Base-by-base conservation (phyloP, 1,284 basidiomycete species). In the Boletus austroedulis region DNA sequence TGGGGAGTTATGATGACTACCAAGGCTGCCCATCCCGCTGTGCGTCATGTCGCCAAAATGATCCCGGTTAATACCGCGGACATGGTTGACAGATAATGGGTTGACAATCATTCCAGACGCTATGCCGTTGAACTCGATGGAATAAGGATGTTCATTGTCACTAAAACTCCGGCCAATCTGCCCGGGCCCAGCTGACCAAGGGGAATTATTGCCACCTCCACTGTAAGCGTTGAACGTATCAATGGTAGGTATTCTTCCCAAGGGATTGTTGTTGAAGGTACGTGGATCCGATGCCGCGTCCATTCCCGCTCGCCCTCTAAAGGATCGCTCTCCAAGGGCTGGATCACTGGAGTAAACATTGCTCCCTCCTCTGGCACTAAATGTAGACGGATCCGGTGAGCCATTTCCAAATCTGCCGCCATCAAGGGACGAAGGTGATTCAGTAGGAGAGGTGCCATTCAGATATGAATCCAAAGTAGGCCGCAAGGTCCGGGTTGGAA, bases 371-470 rank as follows among this genome's bases (percentile, higher is more conserved):
- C 82, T 77, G 23, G 81, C 80, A 51, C 79, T 80, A 64, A 87
- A 82, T 5, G 78, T 73, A 26, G 78, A 68, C n/a, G 81, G 79
- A 70, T 90, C 89, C 0, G 89, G 87, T 34, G 88, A 89, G n/a
- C 77, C 79, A 64, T 84, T 82, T 53, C 79, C 77, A 65, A 86
- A 86, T 61, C 83, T 75, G 28, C 81, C 82, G 47, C 76, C 80
- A 61, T 85, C 82, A 49, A 88, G 80, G 4, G 87, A 87, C 1
- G 89, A 80, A 2, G 87, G 86, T 17, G 88, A 89, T 62, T 86
- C 84, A 14, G 85, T 80, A 32, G 80, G 76, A 34, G 85, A 83
- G 23, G 78, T 77, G 45, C 76, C 75, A 45, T 75, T 77, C 45
- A 83, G 58, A 67, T 83, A 86, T 2, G 82, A 77, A 65, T 90